Percentiles rank a stretch among this genome's conserved stretches.
phyloP scores from a whole-genome alignment of 768 basidiomycete species.

The Coprinopsis strossmayeri region DNA sequence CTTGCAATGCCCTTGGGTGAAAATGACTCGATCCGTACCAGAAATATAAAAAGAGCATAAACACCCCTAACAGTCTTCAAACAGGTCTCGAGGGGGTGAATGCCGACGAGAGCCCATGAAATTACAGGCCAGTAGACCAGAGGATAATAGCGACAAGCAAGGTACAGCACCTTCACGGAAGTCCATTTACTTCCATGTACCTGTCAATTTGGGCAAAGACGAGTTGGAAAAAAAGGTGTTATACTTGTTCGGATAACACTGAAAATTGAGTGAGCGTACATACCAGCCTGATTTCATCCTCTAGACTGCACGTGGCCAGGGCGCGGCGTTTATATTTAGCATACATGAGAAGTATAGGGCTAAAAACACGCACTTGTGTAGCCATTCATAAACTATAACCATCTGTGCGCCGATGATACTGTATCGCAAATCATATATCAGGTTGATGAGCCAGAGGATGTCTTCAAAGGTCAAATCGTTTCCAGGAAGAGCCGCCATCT shows the following conservation, averaged over 20 bases:
- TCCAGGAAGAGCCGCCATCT: too few species aligned
- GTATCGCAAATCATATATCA: conserved; percentile 21
- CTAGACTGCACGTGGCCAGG: conserved; percentile 23
- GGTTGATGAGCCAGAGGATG: background rate
- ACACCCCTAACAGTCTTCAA: conserved; percentile 21
- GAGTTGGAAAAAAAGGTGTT: background rate
- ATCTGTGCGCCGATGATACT: conserved; percentile 25
- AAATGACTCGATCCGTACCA: conserved; percentile 24
- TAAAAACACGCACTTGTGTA: conserved; percentile 25
- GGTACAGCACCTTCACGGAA: conserved; percentile 32
- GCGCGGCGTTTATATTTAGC: background rate
- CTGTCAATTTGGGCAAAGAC: conserved; percentile 13
- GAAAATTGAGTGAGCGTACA: conserved; percentile 10
- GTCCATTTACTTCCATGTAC: conserved; percentile 31
- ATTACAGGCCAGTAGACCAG: conserved; percentile 29
- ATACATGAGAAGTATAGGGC: background rate
- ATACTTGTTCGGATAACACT: background rate
- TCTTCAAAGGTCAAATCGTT: too few species aligned
- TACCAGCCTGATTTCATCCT: conserved; percentile 28
- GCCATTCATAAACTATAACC: conserved; percentile 32
- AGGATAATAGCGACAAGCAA: conserved; percentile 37
- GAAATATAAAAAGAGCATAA: conserved; percentile 25
- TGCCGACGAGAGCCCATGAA: conserved; percentile 30
- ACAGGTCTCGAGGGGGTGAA: conserved; percentile 26
- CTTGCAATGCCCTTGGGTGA: too few species aligned